Evolutionary conservation across 805 yeast genomes (phyloP), one percentile per base, ranked within the genome.

Genomic region (Candida boleticola): DNA sequence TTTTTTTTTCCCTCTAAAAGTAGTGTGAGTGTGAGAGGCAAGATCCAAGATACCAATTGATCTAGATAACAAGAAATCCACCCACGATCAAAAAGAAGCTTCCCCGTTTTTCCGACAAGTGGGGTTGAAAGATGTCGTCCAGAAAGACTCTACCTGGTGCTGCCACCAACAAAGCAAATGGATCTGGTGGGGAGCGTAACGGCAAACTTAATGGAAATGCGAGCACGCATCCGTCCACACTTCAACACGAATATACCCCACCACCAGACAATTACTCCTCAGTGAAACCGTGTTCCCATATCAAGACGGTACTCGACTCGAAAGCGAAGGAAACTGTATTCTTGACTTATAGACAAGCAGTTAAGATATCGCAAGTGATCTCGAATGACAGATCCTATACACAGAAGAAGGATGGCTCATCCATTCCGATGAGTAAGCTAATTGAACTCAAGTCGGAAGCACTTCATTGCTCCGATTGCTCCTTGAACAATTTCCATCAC

Each of bases 381-480:
- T 54, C 61, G 39, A 58, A 64, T 16, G 44, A 45, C 38, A 52
- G 57, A 33, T 48, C 49, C 22, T 66, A 59, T 49, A 57, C 54
- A 5, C 53, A 54, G 33, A 61, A 55, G 43, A 69, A 64, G 46
- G 78, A 76, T 33, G 61, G 69, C 16, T 52, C 61, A 27, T 52
- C 59, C 6, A 53, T 73, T 3, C 69, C 75, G 20, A 63, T 54
- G 30, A 52, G 50, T 11, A 63, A 64, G 39, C 57, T 82, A 30
- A 49, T 68, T 36, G 64, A 59, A 25, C 55, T 75, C 40, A 73
- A 75, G 51, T 52, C 73, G 2, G 63, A 60, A 31, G 70, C 79
- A 2, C 55, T 80, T 21, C 64, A 64, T 44, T 82, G 89, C 52
- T 63, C 74, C 19, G 75, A 71, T 26, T 82, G 87, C 51, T 53